Evolutionary conservation across 1,284 basidiomycete genomes (phyloP).

Genomic region (Pseudozyma sp.): DNA sequence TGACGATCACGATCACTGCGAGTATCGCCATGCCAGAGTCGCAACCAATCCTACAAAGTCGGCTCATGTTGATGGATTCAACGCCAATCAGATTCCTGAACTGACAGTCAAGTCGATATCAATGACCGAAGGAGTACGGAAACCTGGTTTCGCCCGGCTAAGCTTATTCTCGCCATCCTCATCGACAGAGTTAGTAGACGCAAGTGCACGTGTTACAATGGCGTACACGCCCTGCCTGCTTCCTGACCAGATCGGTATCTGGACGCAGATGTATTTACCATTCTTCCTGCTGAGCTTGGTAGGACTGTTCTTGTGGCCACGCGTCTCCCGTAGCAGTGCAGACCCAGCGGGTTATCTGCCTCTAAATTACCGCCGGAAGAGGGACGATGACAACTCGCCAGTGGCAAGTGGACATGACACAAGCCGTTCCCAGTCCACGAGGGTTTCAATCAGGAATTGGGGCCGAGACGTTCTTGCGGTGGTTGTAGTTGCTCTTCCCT

Average conservation of each 20-base stretch:
- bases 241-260: conserved; percentile 60
- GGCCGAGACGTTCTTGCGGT: conserved; percentile 38
- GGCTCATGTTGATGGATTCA: conserved; percentile 29
- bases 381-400: conserved; percentile 26
- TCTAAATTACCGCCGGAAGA: conserved; percentile 22
- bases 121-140: conserved; percentile 58
- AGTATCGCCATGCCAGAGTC: conserved; percentile 45
- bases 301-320: conserved; percentile 24
- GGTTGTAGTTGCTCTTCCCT: conserved; percentile 34
- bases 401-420: conserved; percentile 4
- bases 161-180: conserved; percentile 30
- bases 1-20: conserved; percentile 65
- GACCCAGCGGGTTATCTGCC: conserved; percentile 17
- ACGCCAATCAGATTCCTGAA: conserved; percentile 39
- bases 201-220: conserved; percentile 6
- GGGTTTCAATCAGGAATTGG: conserved; percentile 6
- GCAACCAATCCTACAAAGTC: background rate
- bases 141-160: conserved; percentile 58
- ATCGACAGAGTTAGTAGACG: background rate
- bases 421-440: background rate
- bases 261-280: conserved; percentile 51
- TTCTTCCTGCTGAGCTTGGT: conserved; percentile 28
- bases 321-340: background rate
- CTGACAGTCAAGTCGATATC: conserved; percentile 62
- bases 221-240: conserved; percentile 56